Evolutionary conservation across 495 filamentous ascomycete genomes (phyloP), one percentile per base, ranked within the genome.

Genomic region (Lentithecium fluviatile): DNA sequence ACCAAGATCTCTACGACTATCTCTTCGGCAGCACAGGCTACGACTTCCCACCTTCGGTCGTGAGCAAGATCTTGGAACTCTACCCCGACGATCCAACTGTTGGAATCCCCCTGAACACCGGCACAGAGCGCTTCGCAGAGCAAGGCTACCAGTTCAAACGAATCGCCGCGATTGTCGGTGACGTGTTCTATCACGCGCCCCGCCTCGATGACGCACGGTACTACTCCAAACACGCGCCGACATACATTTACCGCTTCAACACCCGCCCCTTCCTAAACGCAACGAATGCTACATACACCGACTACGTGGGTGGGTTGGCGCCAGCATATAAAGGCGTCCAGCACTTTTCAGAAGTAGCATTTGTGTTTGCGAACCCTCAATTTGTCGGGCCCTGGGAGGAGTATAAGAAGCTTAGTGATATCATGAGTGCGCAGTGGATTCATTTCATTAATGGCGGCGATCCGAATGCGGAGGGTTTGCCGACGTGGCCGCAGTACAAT

Each of bases 211-310:
- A 69, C 21, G 66, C 66, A 17, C 62, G 66, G 13, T 46, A 40
- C 25, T 69, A 69, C 49, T 57, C 66, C 20, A 58, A 62, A 37
- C 62, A 59, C 58, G 45, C 45, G 15, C 53, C 56, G 1, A 69
- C 66, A 8, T 69, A 62, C 62, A 65, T 69, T 45, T 69, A 69
- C 58, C 61, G 66, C 25, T 69, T 69, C 66, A 69, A 65, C 50
- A 69, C 66, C 12, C 52, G 66, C 2, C 62, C 62, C 11, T 69
- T 57, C 24, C 45, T 56, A 6, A 69, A 65, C 58, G 53, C 45
- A 32, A 65, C 66, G 20, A 69, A 65, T 29, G 62, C 61, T 2
- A 62, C 64, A 2, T 67, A 24, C 23, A 62, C 58, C 13, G 64
- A 67, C 26, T 12, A 34, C 2, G 48, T 43, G 0, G 58, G 58